phyloP scores from a whole-genome alignment of 2,329 filamentous ascomycete species.

The Aspergillus neotritici region DNA sequence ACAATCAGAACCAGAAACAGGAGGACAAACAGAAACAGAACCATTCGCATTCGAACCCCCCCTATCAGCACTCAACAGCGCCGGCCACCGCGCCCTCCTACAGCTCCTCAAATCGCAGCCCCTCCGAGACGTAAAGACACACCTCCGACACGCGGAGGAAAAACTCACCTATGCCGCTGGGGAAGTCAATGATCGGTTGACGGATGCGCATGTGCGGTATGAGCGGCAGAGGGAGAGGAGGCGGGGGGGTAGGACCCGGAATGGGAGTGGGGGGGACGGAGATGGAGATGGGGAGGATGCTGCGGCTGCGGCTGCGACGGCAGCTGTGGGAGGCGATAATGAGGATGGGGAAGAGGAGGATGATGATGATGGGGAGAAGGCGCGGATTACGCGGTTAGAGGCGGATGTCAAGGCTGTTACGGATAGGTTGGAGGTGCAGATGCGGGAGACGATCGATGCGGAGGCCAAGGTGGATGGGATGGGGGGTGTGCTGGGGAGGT shows the following conservation, averaged over 20 bases:
- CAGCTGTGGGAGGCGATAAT: neutral
- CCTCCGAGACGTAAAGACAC: slow-evolving; percentile 43
- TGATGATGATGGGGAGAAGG: slow-evolving; percentile 30
- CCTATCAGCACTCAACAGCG: slow-evolving; percentile 45
- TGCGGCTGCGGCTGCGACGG: slow-evolving; percentile 16
- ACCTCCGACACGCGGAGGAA: slow-evolving; percentile 43
- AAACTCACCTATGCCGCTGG: slow-evolving; percentile 47
- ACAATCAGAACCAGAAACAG: neutral
- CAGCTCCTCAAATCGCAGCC: slow-evolving; percentile 40
- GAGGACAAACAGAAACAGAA: neutral
- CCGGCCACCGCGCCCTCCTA: slow-evolving; percentile 44
- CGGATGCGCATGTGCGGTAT: slow-evolving; percentile 34
- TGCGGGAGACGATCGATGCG: slow-evolving; percentile 55
- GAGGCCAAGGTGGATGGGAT: slow-evolving; percentile 44
- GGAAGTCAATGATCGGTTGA: slow-evolving; percentile 52
- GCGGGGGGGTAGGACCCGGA: slow-evolving; percentile 13
- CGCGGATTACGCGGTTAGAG: slow-evolving; percentile 40
- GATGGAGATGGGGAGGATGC: slow-evolving; percentile 13
- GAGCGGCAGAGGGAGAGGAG: slow-evolving; percentile 32
- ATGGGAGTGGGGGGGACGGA: slow-evolving; percentile 16
- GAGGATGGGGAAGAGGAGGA: slow-evolving; percentile 26
- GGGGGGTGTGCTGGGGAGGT: slow-evolving; percentile 39
- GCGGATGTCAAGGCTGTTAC: slow-evolving; percentile 49
- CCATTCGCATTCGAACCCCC: slow-evolving; percentile 46
- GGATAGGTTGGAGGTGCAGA: slow-evolving; percentile 50